These are phyloP conservation scores for Malus hybrid DNA, from an alignment of 331 rosid genomes.

Conservation along the genomic window DNA sequence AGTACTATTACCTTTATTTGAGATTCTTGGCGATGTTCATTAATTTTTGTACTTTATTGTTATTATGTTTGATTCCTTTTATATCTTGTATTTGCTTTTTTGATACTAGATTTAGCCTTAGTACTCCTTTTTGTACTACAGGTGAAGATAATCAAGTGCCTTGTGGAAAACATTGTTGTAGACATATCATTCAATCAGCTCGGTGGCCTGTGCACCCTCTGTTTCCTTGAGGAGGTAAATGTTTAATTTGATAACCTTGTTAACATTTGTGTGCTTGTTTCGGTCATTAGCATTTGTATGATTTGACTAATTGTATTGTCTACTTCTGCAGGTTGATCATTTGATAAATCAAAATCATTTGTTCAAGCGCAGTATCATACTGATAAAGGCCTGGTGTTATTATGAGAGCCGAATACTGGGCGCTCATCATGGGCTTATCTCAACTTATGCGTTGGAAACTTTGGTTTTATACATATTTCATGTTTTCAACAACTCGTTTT, in stretches of 20 bases:
- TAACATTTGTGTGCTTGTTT: background rate
- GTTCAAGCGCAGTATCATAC: slow-evolving; percentile 95
- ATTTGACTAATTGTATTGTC: slow-evolving; percentile 20
- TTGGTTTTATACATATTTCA: slow-evolving; percentile 97
- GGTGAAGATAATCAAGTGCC: slow-evolving; percentile 97
- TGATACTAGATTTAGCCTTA: slow-evolving; percentile 5
- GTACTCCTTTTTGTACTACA: slow-evolving; percentile 13
- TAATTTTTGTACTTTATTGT: background rate
- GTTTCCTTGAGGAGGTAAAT: slow-evolving; percentile 96
- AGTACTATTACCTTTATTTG: background rate
- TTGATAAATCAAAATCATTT: slow-evolving; percentile 78
- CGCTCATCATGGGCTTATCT: slow-evolving; percentile 99
- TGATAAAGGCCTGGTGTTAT: slow-evolving; percentile 99
- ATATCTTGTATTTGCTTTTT: background rate
- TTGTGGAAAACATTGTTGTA: slow-evolving; percentile 97
- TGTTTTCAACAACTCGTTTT: slow-evolving; percentile 83
- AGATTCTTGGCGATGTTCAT: background rate
- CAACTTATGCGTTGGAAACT: slow-evolving; percentile 95
- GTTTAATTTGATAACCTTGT: slow-evolving; percentile 8
- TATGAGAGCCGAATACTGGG: slow-evolving; percentile 97
- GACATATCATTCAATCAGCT: slow-evolving; percentile 98
- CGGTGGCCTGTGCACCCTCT: slow-evolving; percentile 96
- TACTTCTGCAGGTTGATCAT: slow-evolving; percentile 67
- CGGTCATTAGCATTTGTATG: background rate
- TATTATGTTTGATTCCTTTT: background rate